These are phyloP conservation scores for Aspergillus latus DNA, from an alignment of 2,329 filamentous ascomycete species.

Conservation along the genomic window DNA sequence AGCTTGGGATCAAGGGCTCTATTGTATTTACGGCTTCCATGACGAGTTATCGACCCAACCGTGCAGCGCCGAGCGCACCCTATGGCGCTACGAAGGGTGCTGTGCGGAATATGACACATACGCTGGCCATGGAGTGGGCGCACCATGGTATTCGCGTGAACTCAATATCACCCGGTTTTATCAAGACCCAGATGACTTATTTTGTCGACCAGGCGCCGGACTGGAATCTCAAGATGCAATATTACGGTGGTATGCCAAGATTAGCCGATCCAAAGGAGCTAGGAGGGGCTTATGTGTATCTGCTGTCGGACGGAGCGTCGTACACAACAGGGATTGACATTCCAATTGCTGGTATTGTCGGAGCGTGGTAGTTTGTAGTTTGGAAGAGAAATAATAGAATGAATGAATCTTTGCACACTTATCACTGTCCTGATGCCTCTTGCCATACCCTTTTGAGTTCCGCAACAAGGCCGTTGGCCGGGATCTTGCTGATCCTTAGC, in stretches of 20 bases:
- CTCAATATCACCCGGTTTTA: conserved; percentile 48
- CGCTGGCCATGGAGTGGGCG: conserved; percentile 52
- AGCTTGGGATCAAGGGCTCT: conserved; percentile 39
- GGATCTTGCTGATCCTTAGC: conserved; percentile 20
- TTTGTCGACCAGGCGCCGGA: conserved; percentile 36
- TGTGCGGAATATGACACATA: conserved; percentile 28
- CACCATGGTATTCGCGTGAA: conserved; percentile 44
- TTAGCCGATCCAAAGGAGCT: conserved; percentile 56
- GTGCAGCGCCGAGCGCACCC: conserved; percentile 53
- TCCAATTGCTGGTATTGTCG: conserved; percentile 41
- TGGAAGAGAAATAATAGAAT: neutral
- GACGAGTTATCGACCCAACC: conserved; percentile 51
- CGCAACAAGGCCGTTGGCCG: conserved; percentile 13
- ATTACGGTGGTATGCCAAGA: conserved; percentile 59
- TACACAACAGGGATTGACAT: conserved; percentile 42
- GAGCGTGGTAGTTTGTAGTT: conserved; percentile 28
- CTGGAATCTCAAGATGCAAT: conserved; percentile 59
- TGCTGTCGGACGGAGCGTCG: conserved; percentile 47
- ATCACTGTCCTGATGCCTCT: conserved; percentile 19
- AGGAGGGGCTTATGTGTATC: conserved; percentile 58
- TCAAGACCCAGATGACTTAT: conserved; percentile 49
- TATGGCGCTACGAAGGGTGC: conserved; percentile 50
- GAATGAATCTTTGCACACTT: neutral
- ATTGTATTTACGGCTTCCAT: conserved; percentile 51
- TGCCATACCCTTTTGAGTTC: conserved; percentile 15